A percentile compares a stretch with the other conserved stretches of the same genome.
Evolutionary conservation across 352 stramenopile species (phyloP).

Genomic region (Globisporangium solare): DNA sequence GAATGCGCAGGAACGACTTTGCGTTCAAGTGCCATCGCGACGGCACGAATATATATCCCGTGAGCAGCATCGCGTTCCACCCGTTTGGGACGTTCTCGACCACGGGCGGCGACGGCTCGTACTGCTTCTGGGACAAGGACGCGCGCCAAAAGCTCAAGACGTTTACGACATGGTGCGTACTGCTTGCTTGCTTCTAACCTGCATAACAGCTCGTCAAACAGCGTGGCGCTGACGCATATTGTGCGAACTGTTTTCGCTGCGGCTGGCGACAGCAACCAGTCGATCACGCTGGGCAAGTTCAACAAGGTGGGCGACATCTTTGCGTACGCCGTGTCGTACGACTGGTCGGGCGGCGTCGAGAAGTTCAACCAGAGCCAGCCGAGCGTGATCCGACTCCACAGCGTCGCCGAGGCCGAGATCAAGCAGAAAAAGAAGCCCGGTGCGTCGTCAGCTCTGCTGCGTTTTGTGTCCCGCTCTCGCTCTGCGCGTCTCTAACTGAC

Average conservation of each 20-base stretch:
- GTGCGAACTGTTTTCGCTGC: too few relatives aligned
- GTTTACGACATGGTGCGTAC: constrained; percentile 68
- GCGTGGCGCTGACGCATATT: not conserved
- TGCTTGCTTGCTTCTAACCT: not conserved
- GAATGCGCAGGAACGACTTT: constrained; percentile 72
- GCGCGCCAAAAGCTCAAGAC: constrained; percentile 95
- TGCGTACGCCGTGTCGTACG: constrained; percentile 96
- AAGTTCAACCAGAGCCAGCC: constrained; percentile 83
- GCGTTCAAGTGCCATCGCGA: constrained; percentile 92
- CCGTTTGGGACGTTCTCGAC: constrained; percentile 95
- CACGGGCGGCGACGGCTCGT: constrained; percentile 92
- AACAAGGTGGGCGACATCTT: constrained; percentile 93
- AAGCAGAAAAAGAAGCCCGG: constrained; percentile 93
- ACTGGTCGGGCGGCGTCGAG: constrained; percentile 94
- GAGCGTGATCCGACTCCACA: constrained; percentile 93
- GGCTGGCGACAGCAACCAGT: constrained; percentile 67
- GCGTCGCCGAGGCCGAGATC: constrained; percentile 91
- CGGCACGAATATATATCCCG: constrained; percentile 80
- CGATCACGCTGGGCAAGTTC: constrained; percentile 91
- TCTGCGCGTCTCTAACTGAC: not conserved
- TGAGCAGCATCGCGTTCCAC: constrained; percentile 91
- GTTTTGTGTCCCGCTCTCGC: not conserved
- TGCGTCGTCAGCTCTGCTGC: too few relatives aligned
- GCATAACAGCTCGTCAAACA: too few relatives aligned
- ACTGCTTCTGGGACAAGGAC: constrained; percentile 99